Evolutionary conservation across 1,284 basidiomycete genomes (phyloP), one percentile per base, ranked within the genome.

Genomic region (Irpex lacteus): DNA sequence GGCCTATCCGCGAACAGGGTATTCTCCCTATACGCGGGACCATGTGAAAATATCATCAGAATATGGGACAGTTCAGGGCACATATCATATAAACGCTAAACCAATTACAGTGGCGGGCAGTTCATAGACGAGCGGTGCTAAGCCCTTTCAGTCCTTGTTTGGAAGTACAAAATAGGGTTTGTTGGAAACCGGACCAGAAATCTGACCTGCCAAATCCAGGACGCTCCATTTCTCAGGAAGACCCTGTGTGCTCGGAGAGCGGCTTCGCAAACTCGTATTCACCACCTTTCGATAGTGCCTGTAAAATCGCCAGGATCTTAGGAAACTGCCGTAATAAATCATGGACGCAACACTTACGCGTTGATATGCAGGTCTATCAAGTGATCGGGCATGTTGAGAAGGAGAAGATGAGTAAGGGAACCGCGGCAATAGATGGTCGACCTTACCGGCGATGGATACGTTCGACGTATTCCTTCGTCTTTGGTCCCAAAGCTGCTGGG

Each of bases 201-300:
- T 18, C 34, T 26, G 11, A 56, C 21, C 54, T 53, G 50, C 50
- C 50, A 21, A 53, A 53, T 19, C 18, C n/a, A 26, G 50, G 18
- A 19, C n/a, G 18, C 21, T 19, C n/a, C 50, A 53, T 53, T 53
- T 26, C 50, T 36, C 21, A 32, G 5, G 54, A 26, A 56, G 26
- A 59, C 18, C 47, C 34, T 49, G 50, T 11, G 49, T 40, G 59
- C 50, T 63, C 62, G 63, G 21, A 63, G 56, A 55, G 62, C 60
- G 62, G 62, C 50, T 60, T 60, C n/a, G 73, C 74, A 62, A 71
- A 77, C 21, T 63, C 59, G 60, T 78, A 78, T 60, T 74, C 67
- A 49, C 77, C 76, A 19, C 76, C 77, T 59, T 75, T 78, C 66
- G 74, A 70, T 40, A 79, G 64, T 6, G 70, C 75, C 77, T 77